These are phyloP conservation scores for Aplosporella prunicola DNA, from an alignment of 2,329 filamentous ascomycete genomes.

Conservation along the genomic window DNA sequence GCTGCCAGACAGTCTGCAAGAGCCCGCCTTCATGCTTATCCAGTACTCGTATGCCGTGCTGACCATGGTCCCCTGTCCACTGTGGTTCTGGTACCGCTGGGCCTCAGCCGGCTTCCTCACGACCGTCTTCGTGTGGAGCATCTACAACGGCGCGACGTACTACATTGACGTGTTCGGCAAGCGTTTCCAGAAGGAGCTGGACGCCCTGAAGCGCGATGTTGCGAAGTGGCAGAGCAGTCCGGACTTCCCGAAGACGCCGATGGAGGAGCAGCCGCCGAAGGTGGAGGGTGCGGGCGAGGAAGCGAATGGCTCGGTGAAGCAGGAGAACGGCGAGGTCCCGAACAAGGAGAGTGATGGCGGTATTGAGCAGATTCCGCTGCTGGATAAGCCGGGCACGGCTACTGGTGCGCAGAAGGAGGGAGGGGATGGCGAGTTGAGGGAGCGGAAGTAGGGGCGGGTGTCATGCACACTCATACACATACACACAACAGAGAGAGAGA, in stretches of 20 bases:
- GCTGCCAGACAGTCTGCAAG: slow-evolving; percentile 67
- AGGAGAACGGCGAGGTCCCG: slow-evolving; percentile 9
- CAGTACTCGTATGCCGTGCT: slow-evolving; percentile 85
- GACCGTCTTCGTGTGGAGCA: slow-evolving; percentile 82
- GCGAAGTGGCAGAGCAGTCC: slow-evolving; percentile 64
- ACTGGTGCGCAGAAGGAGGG: slow-evolving; percentile 9
- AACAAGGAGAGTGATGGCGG: slow-evolving; percentile 15
- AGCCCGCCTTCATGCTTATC: slow-evolving; percentile 89
- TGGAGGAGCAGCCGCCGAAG: slow-evolving; percentile 2
- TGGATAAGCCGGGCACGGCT: slow-evolving; percentile 38
- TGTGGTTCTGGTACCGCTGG: slow-evolving; percentile 89
- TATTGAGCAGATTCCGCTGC: slow-evolving; percentile 49
- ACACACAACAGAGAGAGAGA: too few relatives aligned
- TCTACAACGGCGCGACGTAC: slow-evolving; percentile 94
- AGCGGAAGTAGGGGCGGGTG: slow-evolving; percentile 9
- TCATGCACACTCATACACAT: too few relatives aligned
- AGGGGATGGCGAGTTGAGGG: slow-evolving; percentile 8
- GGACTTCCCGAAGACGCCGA: slow-evolving; percentile 5
- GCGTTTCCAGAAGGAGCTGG: slow-evolving; percentile 91
- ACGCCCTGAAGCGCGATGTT: slow-evolving; percentile 80
- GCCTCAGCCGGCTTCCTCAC: slow-evolving; percentile 69
- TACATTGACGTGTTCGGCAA: slow-evolving; percentile 98
- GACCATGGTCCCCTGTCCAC: slow-evolving; percentile 86
- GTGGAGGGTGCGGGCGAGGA: slow-evolving; percentile 5
- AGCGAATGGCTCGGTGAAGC: slow-evolving; percentile 3